Evolutionary conservation across 139 green algal genomes (phyloP), one percentile per base, ranked within the genome.

Genomic region (Coelastrella sp.): DNA sequence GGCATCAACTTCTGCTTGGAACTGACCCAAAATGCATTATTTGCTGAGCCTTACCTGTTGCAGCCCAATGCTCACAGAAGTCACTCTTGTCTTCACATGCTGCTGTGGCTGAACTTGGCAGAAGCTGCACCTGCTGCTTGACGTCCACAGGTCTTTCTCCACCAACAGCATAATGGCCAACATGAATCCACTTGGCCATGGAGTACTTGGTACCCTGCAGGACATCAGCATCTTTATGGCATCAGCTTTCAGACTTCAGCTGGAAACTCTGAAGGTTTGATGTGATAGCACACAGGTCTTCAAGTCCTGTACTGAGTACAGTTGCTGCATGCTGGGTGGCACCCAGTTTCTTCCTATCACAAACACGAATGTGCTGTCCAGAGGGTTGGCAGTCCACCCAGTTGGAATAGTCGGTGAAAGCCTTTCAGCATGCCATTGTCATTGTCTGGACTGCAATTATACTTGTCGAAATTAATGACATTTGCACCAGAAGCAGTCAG

Each of bases 171-270:
- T 94, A 94, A 65, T 89, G 90, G 1, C 90, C 92, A n/a, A 93
- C 90, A 79, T 93, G 92, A 68, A 94, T 92, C 92, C 95, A 96
- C 75, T 96, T 96, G 12, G 94, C 81, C 22, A 91, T 91, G 7
- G 58, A 87, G 86, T 89, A 96, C 89, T 96, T 96, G 68, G 85
- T 65, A 11, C 95, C 95, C 65, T 85, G 20, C 0, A 57, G 57
- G 24, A 35, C 76, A 83, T 11, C 22, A 80, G 14, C 15, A 78
- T 10, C 72, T 49, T 7, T 20, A 73, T 49, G 35, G 35, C 35
- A 49, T 49, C 35, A 49, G 35, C 35, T 49, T 49, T 49, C 65
- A 73, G 65, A 73, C 65, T 15, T 73, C 65, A 73, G 14, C 14
- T 22, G 65, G 1, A 17, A 22, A 17, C 15, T 73, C 14, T 73